Base-by-base conservation (phyloP, 192 early-diverging fungal genomes). In the Helicostylum pulchrum region DNA sequence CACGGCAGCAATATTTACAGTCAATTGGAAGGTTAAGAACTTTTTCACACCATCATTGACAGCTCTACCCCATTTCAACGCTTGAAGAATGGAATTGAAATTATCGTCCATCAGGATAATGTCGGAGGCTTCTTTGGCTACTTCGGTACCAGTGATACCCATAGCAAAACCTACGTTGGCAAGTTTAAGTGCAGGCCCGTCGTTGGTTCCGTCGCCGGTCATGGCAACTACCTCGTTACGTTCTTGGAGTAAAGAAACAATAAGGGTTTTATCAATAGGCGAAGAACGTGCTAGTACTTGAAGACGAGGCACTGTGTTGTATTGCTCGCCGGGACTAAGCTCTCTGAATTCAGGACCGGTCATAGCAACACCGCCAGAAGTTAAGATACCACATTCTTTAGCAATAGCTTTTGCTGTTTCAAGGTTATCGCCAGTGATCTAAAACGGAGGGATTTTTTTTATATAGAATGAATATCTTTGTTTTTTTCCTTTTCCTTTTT, bases 161-260 rank as follows among this genome's bases (percentile, higher is more conserved):
- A 94, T 96, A 53, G 86, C 86, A 77, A 96, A 94, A 30, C 94
- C 94, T 70, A 96, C 87, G 77, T 96, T 92, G 6, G 93, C 90
- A 70, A 86, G 74, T 77, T 92, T 92, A 23, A 96, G 82, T 19
- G 93, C 92, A 1, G 93, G 94, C 5, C 88, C 87, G 70, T 92
- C 90, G 75, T 92, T 92, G 53, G 90, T 91, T 61, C 91, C 91
- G 70, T 93, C 91, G 59, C 91, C 91, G n/a, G 90, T 90, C 76
- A 93, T 87, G 32, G 82, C 87, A 39, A 90, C 87, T 10, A 88
- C 82, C 76, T 92, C 86, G 31, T 76, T 80, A 30, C 78, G 68
- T 65, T 86, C 80, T 72, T 89, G 85, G 42, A 97, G 82, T 7
- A 80, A 75, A 52, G 78, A 68, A 19, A 95, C 92, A 60, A 97